Percentiles rank a stretch among this genome's conserved stretches.
phyloP scores from a whole-genome alignment of 164 flowering plant species.

The Aristolochia contorta region DNA sequence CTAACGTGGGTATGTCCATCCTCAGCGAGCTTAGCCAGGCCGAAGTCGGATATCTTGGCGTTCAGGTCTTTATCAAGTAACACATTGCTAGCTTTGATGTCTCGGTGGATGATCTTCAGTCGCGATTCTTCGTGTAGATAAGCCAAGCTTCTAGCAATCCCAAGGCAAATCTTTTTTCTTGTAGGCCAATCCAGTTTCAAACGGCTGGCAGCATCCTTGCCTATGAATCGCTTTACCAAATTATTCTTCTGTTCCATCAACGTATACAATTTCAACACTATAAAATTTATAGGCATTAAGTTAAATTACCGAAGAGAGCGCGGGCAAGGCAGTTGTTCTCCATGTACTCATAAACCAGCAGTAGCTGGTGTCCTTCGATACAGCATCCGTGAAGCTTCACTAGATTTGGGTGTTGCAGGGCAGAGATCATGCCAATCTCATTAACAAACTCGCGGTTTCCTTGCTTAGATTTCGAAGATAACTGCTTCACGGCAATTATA shows the following conservation, averaged over 20 bases:
- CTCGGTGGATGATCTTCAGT: slow-evolving; percentile 11
- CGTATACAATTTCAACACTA: not conserved
- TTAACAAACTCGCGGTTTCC: slow-evolving; percentile 39
- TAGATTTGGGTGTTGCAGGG: slow-evolving; percentile 35
- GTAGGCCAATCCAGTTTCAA: slow-evolving; percentile 11
- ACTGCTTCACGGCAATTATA: slow-evolving; percentile 33
- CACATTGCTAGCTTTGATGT: slow-evolving; percentile 12
- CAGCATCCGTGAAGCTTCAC: slow-evolving; percentile 40
- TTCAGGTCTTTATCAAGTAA: slow-evolving; percentile 9
- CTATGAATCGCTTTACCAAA: not conserved
- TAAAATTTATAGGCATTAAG: not conserved
- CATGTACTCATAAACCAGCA: slow-evolving; percentile 38
- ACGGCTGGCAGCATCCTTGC: not conserved
- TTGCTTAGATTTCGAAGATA: slow-evolving; percentile 34
- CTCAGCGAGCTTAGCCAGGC: slow-evolving; percentile 11
- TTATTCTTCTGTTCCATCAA: not conserved
- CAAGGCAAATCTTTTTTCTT: slow-evolving; percentile 9
- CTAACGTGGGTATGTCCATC: slow-evolving; percentile 11
- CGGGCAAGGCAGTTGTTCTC: slow-evolving; percentile 38
- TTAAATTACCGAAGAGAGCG: slow-evolving; percentile 28
- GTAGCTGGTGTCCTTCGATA: slow-evolving; percentile 25
- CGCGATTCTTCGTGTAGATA: slow-evolving; percentile 13
- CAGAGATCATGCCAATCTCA: slow-evolving; percentile 39
- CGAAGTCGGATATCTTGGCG: slow-evolving; percentile 13
- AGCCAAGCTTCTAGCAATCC: slow-evolving; percentile 11